Base-by-base conservation (phyloP, 2,329 filamentous ascomycete species). In the Simplicillium sp. region DNA sequence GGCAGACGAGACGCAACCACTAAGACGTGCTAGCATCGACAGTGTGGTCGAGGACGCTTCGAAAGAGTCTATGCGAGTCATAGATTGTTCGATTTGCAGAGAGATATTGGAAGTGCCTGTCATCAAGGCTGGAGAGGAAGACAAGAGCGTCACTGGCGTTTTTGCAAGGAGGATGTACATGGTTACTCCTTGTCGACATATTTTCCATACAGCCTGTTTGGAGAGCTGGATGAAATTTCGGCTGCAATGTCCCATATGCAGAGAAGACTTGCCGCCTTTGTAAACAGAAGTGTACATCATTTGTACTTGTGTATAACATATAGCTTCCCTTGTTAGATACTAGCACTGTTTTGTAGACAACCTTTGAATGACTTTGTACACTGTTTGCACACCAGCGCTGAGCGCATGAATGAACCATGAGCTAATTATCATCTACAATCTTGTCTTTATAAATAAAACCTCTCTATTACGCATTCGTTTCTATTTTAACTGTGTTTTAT, bases 181-280 rank as follows among this genome's bases (percentile, higher is more conserved):
- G 92, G 87, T 97, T 16, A 98, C 92, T 43, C 92, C 92, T 37
- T 98, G 92, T 61, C 71, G 89, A 41, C 92, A 98, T 65, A 88
- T 97, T 37, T 98, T 98, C 59, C 92, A 98, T 58, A 92, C 82
- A 42, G 70, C 74, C 28, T 98, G 92, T 61, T 66, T 98, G 50
- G 90, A 97, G 64, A 88, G 87, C 32, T 97, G 92, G 92, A 92
- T 98, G 84, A 76, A 86, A 56, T 88, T 94, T 59, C 69, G 90
- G 43, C 63, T 98, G 54, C 87, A 95, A 65, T 98, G 92, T 64
- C 92, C 92, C 1, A 96, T 95, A 49, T 97, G 92, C 63, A 75
- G 92, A 50, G 89, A 96, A 65, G 82, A 84, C 44, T 61, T 97
- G 54, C 90, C 90, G 39, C 87, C 89, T 34, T 62, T 95, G 57